A percentile compares a stretch with the other conserved stretches of the same genome.
phyloP scores from a whole-genome alignment of 192 early-diverging fungal species.

The Phlyctochytrium bullatum region DNA sequence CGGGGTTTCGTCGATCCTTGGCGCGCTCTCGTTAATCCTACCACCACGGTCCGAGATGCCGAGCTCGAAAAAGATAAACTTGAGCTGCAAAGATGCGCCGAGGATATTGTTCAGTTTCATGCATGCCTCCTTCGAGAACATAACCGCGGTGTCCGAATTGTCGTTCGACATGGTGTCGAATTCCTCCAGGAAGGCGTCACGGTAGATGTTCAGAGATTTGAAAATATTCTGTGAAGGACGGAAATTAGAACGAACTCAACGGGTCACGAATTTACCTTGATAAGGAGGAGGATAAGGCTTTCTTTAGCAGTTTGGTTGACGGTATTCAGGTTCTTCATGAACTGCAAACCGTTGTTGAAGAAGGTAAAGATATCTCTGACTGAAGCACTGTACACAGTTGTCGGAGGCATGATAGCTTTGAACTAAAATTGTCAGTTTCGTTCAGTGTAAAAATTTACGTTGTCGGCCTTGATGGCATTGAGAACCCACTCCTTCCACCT shows the following conservation, averaged over 20 bases:
- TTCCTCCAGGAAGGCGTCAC: constrained; percentile 1
- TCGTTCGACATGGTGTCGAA: constrained; percentile 6
- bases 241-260: not conserved
- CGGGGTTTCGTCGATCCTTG: constrained; percentile 17
- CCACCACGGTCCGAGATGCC: constrained; percentile 5
- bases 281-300: constrained; percentile 60
- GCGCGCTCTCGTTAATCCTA: constrained; percentile 26
- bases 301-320: constrained; percentile 59
- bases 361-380: constrained; percentile 78
- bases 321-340: constrained; percentile 67
- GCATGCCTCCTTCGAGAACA: constrained; percentile 18
- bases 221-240: constrained; percentile 17
- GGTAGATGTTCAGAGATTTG: constrained; percentile 7
- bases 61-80: constrained; percentile 29
- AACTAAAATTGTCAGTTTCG: constrained; percentile 6
- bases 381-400: constrained; percentile 67
- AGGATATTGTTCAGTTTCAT: constrained; percentile 54
- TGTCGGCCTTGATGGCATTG: constrained; percentile 64
- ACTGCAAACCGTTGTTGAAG: constrained; percentile 70
- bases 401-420: constrained; percentile 46
- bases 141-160: not conserved
- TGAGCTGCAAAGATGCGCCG: constrained; percentile 35
- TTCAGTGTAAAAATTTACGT: constrained; percentile 37
- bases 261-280: constrained; percentile 52
- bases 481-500: constrained; percentile 72